Base-by-base conservation (phyloP, 2,329 filamentous ascomycete genomes). In the Aspergillus transmontanensis region DNA sequence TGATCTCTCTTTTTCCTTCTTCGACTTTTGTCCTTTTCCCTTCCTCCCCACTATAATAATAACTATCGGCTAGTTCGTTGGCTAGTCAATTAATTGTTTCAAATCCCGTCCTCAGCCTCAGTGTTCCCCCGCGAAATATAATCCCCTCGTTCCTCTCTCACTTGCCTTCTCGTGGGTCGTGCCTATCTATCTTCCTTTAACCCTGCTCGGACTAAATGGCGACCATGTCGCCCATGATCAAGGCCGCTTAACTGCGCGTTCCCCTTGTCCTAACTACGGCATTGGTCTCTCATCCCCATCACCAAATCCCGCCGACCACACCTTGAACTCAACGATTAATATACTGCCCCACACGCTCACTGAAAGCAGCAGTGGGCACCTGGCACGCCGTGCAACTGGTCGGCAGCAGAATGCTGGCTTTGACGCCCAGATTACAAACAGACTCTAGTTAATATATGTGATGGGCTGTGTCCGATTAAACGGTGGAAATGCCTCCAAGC, bases 401-500 rank as follows among this genome's bases (percentile, higher is more conserved):
- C 11, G n/a, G 60, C 58, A 62, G 59, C 70, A 72, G 64, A 61
- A 73, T 71, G 68, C 69, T 63, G 67, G 57, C 61, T 53, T 53
- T 61, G 62, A 46, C 64, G 57, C 59, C 63, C 45, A 32, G 61
- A 34, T 30, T 60, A 43, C 60, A 54, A 26, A 41, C 48, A 51
- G 58, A 59, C 60, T 61, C 55, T 58, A 48, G 45, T 65, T 48
- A 23, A 41, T 56, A 61, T 58, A 56, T 65, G 57, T 70, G 66
- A 69, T 62, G 60, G 61, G 61, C 58, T 39, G 64, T 55, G 57
- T 30, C 57, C 51, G 54, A 28, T 28, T 46, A 39, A 26, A 41
- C 36, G 10, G 51, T 57, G 57, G 63, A 60, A 46, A 75, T 75
- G 73, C 64, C 72, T 19, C 66, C 69, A 23, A 71, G 61, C 32